A percentile compares a stretch with the other conserved stretches of the same genome.
Conservation (phyloP, 805 yeast genomes). For the Yamadazyma sp. region DNA sequence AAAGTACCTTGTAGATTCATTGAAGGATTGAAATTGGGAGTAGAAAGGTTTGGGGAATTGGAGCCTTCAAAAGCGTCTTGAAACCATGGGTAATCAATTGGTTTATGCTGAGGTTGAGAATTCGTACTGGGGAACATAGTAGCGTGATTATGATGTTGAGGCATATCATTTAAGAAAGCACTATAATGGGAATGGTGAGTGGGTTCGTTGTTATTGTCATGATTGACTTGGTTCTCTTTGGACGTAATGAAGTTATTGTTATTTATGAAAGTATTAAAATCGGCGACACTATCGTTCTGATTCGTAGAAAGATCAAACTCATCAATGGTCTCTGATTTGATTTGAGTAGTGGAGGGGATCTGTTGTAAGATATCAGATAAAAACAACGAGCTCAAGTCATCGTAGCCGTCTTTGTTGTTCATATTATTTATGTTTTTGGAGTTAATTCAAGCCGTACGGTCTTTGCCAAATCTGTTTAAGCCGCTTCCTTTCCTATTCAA, state of each 20-base stretch:
- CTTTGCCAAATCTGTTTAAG: no score
- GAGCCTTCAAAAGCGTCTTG: no score
- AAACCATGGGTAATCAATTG: neutral
- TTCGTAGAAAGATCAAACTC: slow-evolving; percentile 1
- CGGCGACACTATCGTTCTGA: slow-evolving; percentile 8
- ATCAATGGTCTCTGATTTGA: slow-evolving; percentile 4
- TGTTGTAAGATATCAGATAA: slow-evolving; percentile 37
- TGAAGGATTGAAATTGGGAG: slow-evolving; percentile 1
- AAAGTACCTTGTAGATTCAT: no score
- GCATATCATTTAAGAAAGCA: slow-evolving; percentile 12
- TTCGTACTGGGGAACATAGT: slow-evolving; percentile 6
- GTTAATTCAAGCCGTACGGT: no score
- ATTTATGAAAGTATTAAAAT: slow-evolving; percentile 20
- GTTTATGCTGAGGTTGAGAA: slow-evolving; percentile 4
- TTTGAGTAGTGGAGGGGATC: neutral
- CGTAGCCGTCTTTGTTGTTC: slow-evolving; percentile 18
- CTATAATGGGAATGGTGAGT: slow-evolving; percentile 5
- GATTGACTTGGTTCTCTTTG: slow-evolving; percentile 6
- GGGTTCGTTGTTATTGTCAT: slow-evolving; percentile 1
- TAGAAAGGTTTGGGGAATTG: no score
- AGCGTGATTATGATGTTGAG: slow-evolving; percentile 11
- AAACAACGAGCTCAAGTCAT: slow-evolving; percentile 41
- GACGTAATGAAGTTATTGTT: slow-evolving; percentile 17
- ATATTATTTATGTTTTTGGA: no score
- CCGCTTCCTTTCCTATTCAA: no score